Evolutionary conservation across 1,284 basidiomycete genomes (phyloP).

Genomic region (Rhodotorula sp.): DNA sequence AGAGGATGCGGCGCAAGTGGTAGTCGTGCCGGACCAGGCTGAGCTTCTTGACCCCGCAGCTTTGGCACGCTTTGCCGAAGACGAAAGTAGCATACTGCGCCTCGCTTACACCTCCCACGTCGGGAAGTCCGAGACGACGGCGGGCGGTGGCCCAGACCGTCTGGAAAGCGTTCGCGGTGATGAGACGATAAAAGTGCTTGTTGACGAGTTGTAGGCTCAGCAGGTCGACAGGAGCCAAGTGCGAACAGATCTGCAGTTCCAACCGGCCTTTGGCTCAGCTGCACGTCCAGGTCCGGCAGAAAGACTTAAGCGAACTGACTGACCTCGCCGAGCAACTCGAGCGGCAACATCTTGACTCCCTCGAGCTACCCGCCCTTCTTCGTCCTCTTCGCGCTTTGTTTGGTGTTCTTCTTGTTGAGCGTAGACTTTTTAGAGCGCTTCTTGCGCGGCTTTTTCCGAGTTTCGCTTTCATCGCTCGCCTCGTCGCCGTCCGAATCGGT

Average conservation of each 20-base stretch:
- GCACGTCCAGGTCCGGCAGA: background rate
- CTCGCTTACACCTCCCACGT: background rate
- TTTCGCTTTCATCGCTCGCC: background rate
- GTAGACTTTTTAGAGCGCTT: background rate
- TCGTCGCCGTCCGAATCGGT: background rate
- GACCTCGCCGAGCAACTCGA: conserved; percentile 28
- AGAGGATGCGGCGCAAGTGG: conserved; percentile 5
- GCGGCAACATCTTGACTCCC: conserved; percentile 10
- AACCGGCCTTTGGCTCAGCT: background rate
- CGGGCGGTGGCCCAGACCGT: conserved; percentile 9
- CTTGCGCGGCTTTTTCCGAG: background rate
- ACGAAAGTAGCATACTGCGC: conserved; percentile 7
- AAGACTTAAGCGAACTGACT: background rate
- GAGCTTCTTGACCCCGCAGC: background rate
- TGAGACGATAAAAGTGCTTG: conserved; percentile 12
- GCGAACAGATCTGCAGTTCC: conserved; percentile 10
- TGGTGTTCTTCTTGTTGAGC: background rate
- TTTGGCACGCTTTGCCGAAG: conserved; percentile 13
- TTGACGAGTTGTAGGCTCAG: conserved; percentile 3
- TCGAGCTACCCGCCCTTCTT: conserved; percentile 7
- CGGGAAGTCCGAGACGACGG: background rate
- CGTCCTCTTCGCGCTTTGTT: background rate
- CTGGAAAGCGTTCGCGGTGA: background rate
- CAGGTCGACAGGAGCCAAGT: conserved; percentile 20
- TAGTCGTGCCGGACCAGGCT: background rate